Evolutionary conservation across 2,329 filamentous ascomycete genomes (phyloP), one percentile per base, ranked within the genome.

Genomic region (Colletotrichum sp.): DNA sequence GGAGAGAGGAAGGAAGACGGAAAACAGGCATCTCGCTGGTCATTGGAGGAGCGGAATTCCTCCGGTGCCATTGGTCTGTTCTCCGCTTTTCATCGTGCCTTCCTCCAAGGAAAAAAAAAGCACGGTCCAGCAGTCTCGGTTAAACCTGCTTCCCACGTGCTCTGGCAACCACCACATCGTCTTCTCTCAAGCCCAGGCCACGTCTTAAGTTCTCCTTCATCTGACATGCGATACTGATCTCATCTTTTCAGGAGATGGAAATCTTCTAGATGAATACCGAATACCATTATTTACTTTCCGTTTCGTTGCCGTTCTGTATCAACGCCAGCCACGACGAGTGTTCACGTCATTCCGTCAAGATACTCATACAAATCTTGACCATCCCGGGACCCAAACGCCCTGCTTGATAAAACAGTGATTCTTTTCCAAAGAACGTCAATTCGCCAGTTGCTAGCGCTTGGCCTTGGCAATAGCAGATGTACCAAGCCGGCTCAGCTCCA

Each of bases 401-500:
- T 36, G 63, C 31, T 55, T 43, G 27, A 5, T 6, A 3, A 29
- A 27, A 33, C 59, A 62, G 11, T 36, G 24, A 62, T 16, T 13
- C 11, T 29, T 29, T 38, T 11, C n/a, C 33, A 3, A 16, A 33
- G 12, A 12, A 27, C 6, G 5, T 61, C n/a, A 54, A 8, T 16
- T 21, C 12, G 27, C 18, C 24, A 62, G n/a, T 8, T 58, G 12
- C 24, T 66, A 68, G 7, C 55, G 27, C 29, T 47, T 38, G n/a
- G 68, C 71, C 57, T 73, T 73, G 4, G 43, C 55, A 69, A 88
- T 84, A 6, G 87, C 86, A 73, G 83, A 84, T 5, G 81, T 82
- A 1, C 83, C 84, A 4, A 89, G 79, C 13, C 84, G 78, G n/a
- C 82, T 81, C 9, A 89, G 74, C 74, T 89, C 87, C 1, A 78